Evolutionary conservation across 371 early-diverging fungal species (phyloP).

Genomic region (Sporodiniella umbellata): DNA sequence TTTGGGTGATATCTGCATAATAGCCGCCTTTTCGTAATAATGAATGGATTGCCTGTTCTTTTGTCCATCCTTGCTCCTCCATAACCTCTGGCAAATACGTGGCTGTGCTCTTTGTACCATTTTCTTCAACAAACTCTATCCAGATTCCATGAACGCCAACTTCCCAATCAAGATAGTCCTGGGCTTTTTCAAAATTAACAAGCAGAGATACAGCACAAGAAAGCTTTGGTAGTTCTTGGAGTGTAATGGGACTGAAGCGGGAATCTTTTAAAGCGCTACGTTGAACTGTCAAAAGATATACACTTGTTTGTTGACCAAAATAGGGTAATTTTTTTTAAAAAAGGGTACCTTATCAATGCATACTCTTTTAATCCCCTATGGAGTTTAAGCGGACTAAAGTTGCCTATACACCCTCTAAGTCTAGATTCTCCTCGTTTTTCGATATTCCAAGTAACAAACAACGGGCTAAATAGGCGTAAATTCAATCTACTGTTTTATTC

Average conservation of each 20-base stretch:
- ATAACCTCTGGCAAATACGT: conserved; percentile 92
- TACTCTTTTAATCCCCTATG: conserved; percentile 76
- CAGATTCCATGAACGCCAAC: conserved; percentile 90
- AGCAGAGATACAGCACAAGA: conserved; percentile 82
- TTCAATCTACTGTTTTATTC: too few species aligned
- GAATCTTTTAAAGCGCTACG: conserved; percentile 75
- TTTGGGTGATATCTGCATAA: conserved; percentile 55
- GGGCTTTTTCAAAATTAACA: conserved; percentile 76
- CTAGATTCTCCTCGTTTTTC: conserved; percentile 34
- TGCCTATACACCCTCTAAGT: conserved; percentile 94
- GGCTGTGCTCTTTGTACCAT: conserved; percentile 63
- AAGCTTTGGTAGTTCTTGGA: conserved; percentile 62
- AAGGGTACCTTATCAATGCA: conserved; percentile 72
- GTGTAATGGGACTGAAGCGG: conserved; percentile 78
- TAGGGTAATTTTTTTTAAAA: too few species aligned
- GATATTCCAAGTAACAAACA: conserved; percentile 87
- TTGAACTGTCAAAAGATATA: background rate
- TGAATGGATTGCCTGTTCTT: conserved; percentile 78
- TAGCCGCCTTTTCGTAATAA: conserved; percentile 86
- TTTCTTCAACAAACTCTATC: conserved; percentile 71
- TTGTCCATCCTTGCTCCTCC: conserved; percentile 75
- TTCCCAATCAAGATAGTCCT: conserved; percentile 85
- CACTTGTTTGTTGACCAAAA: too few species aligned
- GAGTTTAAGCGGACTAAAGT: conserved; percentile 74
- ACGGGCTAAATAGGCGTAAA: conserved; percentile 56